A percentile compares a stretch with the other conserved stretches of the same genome.
Evolutionary conservation across 179 eudicot genomes (phyloP).

Genomic region (Actinidia chinensis): DNA sequence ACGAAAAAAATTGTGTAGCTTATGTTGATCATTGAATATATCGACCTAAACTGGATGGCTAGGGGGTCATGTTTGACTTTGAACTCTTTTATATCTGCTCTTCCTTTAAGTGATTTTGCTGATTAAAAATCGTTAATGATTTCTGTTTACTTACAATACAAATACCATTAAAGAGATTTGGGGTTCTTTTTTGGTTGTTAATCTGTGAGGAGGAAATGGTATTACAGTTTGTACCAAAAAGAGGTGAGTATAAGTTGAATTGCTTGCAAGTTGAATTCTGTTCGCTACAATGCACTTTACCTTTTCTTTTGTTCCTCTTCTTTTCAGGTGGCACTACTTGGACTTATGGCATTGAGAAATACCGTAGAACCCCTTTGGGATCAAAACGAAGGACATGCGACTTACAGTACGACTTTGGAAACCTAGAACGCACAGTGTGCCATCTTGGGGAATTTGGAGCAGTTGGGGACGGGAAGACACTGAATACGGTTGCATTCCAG

Average conservation of each 20-base stretch:
- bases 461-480: slow-evolving; percentile 74
- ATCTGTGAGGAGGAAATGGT: neutral
- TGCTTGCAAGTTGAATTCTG: slow-evolving; percentile 19
- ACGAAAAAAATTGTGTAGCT: no score
- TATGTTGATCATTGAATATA: no score
- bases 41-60: no score
- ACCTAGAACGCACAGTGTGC: slow-evolving; percentile 74
- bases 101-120: neutral
- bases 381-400: slow-evolving; percentile 34
- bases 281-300: slow-evolving; percentile 21
- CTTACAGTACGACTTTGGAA: slow-evolving; percentile 27
- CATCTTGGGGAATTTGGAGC: slow-evolving; percentile 79
- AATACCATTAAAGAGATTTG: neutral
- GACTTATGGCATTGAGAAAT: slow-evolving; percentile 32
- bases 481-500: slow-evolving; percentile 76
- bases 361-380: slow-evolving; percentile 18
- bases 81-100: neutral
- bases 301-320: slow-evolving; percentile 24
- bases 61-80: no score
- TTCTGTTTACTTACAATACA: neutral
- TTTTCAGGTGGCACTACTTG: slow-evolving; percentile 39
- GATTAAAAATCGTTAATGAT: neutral
- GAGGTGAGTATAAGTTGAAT: slow-evolving; percentile 12
- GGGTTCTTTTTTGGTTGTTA: slow-evolving; percentile 1
- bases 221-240: slow-evolving; percentile 5